A percentile compares a stretch with the other conserved stretches of the same genome.
Evolutionary conservation across 1,284 basidiomycete genomes (phyloP).

Genomic region (Tilletia walkeri): DNA sequence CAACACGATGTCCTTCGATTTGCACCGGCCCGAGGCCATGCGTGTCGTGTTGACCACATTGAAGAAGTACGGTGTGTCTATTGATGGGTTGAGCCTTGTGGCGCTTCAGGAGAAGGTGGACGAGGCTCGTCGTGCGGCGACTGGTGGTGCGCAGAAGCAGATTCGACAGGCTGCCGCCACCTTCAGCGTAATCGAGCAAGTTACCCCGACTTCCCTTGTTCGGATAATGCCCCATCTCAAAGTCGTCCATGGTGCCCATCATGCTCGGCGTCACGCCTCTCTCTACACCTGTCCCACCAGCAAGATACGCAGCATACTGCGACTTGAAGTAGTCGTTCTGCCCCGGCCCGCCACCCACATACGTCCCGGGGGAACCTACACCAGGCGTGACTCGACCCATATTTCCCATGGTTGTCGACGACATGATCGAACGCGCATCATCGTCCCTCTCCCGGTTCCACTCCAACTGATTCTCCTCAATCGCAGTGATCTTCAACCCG

Average conservation of each 20-base stretch:
- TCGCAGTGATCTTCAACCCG: constrained; percentile 47
- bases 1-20: constrained; percentile 56
- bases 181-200: constrained; percentile 36
- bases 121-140: constrained; percentile 22
- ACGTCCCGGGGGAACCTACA: constrained; percentile 28
- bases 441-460: constrained; percentile 45
- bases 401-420: constrained; percentile 44
- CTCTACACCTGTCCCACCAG: constrained; percentile 28
- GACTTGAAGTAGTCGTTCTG: constrained; percentile 35
- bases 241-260: constrained; percentile 28
- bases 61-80: constrained; percentile 41
- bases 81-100: constrained; percentile 46
- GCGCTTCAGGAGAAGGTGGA: constrained; percentile 34
- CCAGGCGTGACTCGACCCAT: constrained; percentile 21
- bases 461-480: constrained; percentile 49
- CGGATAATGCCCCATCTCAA: constrained; percentile 40
- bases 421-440: constrained; percentile 45
- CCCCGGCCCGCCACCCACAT: constrained; percentile 19
- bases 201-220: constrained; percentile 43
- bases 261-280: neutral
- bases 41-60: constrained; percentile 50
- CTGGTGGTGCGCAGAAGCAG: constrained; percentile 40
- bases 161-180: constrained; percentile 21
- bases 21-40: constrained; percentile 54
- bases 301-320: constrained; percentile 44